Base-by-base conservation (phyloP, 1,284 basidiomycete genomes). In the Apiotrichum domesticum region DNA sequence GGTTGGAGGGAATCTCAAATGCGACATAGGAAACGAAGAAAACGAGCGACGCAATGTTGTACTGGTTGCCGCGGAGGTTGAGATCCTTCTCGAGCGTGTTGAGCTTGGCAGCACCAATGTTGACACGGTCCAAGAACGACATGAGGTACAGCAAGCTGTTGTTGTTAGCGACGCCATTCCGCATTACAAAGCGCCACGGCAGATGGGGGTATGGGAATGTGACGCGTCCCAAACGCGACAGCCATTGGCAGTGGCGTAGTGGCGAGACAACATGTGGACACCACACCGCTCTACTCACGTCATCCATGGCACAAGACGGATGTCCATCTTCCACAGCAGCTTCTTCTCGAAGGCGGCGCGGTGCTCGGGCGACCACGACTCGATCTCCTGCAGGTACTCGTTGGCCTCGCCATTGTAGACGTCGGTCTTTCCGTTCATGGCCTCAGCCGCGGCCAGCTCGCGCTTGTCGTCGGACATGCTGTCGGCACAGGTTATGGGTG, bases 71-170 rank as follows among this genome's bases (percentile, higher is more conserved):
- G 21, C 21, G 21, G 13, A 81, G 69, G 7, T 67, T 52, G 6
- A 81, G 72, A 46, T 77, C 71, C 3, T 48, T 63, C 33, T 69
- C 65, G 59, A 80, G 71, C 21, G 21, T 21, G 21, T 21, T 21
- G 37, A 77, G 67, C 46, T 72, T 68, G 21, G 33, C 77, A 3
- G 74, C 72, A 37, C 78, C 78, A 55, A 79, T 73, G 54, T 78
- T 78, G 49, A 78, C 75, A 42, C 78, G 76, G 64, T 80, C 79
- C n/a, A 80, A 66, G 72, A 80, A 79, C 0, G 73, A 76, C 63
- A 74, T 70, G 44, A 70, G 67, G 61, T 71, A 72, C 7, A 74
- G 66, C n/a, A 71, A 59, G 7, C 66, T 71, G 53, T 21, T 21
- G 21, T 21, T 21, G 21, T 21, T 21, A 21, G 21, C 21, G 21